phyloP scores from a whole-genome alignment of 768 basidiomycete genomes.

The Tephrocybe sp. region DNA sequence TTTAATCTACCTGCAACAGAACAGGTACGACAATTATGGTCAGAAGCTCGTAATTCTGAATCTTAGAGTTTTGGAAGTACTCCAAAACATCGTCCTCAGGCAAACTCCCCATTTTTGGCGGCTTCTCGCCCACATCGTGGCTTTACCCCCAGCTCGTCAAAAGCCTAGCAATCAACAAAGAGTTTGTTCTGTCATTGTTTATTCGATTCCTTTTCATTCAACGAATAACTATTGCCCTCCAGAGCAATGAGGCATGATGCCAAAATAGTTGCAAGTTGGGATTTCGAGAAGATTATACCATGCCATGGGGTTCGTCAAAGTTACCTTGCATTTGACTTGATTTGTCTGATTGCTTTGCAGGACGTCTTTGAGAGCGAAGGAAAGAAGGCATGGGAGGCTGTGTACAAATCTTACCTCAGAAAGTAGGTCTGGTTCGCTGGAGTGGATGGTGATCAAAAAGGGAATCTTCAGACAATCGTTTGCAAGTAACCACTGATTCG shows the following conservation, averaged over 20 bases:
- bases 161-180: slow-evolving; percentile 29
- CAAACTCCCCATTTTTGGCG: slow-evolving; percentile 28
- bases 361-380: slow-evolving; percentile 61
- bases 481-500: too few species aligned
- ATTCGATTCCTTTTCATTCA: too few species aligned
- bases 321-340: not conserved
- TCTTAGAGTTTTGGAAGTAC: slow-evolving; percentile 24
- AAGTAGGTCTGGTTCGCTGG: too few species aligned
- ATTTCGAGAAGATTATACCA: slow-evolving; percentile 65
- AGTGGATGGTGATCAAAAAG: too few species aligned
- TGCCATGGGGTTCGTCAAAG: slow-evolving; percentile 46
- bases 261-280: slow-evolving; percentile 63
- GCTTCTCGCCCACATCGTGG: slow-evolving; percentile 27
- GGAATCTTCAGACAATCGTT: too few species aligned
- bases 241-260: slow-evolving; percentile 58
- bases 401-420: slow-evolving; percentile 28
- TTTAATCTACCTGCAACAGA: slow-evolving; percentile 78
- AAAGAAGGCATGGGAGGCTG: slow-evolving; percentile 47
- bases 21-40: slow-evolving; percentile 43
- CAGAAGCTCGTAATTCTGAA: not conserved
- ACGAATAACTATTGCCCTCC: not conserved
- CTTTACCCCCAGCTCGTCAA: slow-evolving; percentile 29
- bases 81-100: slow-evolving; percentile 30
- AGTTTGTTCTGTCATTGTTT: slow-evolving; percentile 20
- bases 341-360: not conserved